A percentile compares a stretch with the other conserved stretches of the same genome.
These are phyloP conservation scores for Epichloe baconii DNA, from an alignment of 2,329 filamentous ascomycete genomes.

Conservation along the genomic window DNA sequence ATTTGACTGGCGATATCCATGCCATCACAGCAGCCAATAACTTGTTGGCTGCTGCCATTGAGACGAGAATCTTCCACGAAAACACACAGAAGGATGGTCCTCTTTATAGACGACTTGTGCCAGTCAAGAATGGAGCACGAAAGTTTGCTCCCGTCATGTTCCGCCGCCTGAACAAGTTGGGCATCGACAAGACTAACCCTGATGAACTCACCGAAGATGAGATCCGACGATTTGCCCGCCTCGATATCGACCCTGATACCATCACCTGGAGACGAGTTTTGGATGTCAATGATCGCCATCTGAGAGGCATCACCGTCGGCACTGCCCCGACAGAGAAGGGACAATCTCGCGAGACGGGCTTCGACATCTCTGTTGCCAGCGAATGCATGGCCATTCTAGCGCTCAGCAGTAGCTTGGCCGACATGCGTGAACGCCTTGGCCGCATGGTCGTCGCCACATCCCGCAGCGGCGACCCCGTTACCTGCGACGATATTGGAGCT, in stretches of 20 bases:
- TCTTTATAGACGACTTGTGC: constrained; percentile 78
- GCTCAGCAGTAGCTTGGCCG: constrained; percentile 71
- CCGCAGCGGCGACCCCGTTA: constrained; percentile 74
- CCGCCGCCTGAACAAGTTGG: constrained; percentile 85
- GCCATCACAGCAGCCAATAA: constrained; percentile 97
- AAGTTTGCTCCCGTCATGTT: constrained; percentile 85
- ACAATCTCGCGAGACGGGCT: constrained; percentile 75
- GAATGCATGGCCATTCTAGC: constrained; percentile 98
- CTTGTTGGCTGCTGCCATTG: constrained; percentile 86
- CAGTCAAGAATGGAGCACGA: constrained; percentile 78
- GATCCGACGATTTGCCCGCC: constrained; percentile 72
- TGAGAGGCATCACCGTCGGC: constrained; percentile 80
- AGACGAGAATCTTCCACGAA: constrained; percentile 97
- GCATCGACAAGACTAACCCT: constrained; percentile 89
- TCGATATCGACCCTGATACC: constrained; percentile 92
- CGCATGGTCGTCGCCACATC: constrained; percentile 93
- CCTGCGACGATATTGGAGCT: constrained; percentile 87
- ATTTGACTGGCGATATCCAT: constrained; percentile 95
- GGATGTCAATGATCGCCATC: constrained; percentile 92
- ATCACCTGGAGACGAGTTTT: constrained; percentile 95
- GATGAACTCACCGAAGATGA: constrained; percentile 85
- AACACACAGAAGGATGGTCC: constrained; percentile 83
- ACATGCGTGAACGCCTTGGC: constrained; percentile 87
- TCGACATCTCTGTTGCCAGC: constrained; percentile 94
- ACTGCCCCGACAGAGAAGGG: constrained; percentile 85